Evolutionary conservation across 116 monocot genomes (phyloP).

Genomic region (Papilionanthe hybrid): DNA sequence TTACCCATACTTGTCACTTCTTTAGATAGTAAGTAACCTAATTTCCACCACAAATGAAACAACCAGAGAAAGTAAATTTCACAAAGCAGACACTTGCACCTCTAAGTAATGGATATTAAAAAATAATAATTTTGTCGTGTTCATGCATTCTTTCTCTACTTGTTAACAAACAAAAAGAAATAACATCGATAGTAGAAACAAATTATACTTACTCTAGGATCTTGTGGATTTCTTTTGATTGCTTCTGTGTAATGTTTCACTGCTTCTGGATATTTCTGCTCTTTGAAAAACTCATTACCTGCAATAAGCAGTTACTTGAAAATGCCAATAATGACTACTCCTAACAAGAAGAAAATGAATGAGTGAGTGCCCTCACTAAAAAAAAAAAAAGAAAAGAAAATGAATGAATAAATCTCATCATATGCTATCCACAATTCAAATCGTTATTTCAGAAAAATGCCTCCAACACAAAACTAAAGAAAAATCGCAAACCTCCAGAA

Average conservation of each 20-base stretch:
- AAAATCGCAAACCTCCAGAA: no score
- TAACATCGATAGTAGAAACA: neutral
- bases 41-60: neutral
- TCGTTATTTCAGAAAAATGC: no score
- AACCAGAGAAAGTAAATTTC: neutral
- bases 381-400: no score
- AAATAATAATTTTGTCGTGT: neutral
- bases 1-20: no score
- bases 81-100: neutral
- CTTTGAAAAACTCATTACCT: slow-evolving; percentile 94
- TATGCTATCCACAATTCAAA: no score
- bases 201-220: slow-evolving; percentile 59
- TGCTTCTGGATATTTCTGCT: slow-evolving; percentile 88
- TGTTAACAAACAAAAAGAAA: neutral
- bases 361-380: no score
- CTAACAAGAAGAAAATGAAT: neutral
- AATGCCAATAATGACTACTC: neutral
- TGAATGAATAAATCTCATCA: no score
- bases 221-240: slow-evolving; percentile 70
- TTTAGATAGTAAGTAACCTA: neutral
- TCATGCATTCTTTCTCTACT: neutral
- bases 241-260: slow-evolving; percentile 86
- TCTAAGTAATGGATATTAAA: neutral
- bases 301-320: slow-evolving; percentile 8
- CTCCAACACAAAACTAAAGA: no score